Evolutionary conservation across 2,329 filamentous ascomycete genomes (phyloP).

Genomic region (Cylindrodendrum hubeiense): DNA sequence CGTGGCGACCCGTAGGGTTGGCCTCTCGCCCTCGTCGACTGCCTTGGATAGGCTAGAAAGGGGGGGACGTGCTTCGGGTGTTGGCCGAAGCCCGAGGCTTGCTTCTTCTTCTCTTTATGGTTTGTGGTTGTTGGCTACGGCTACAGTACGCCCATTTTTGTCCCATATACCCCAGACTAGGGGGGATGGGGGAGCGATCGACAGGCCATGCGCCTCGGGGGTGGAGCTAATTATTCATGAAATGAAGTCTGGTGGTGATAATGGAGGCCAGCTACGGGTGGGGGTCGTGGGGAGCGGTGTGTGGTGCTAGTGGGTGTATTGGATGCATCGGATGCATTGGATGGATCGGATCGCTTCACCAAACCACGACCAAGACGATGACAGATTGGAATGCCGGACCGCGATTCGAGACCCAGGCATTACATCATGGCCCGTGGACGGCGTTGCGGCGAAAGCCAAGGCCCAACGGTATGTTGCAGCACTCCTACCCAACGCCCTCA

Average conservation of each 20-base stretch:
- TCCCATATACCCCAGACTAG: conserved; percentile 38
- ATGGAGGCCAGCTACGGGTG: conserved; percentile 32
- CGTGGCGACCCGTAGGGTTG: conserved; percentile 12
- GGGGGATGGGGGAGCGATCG: conserved; percentile 31
- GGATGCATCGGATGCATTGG: no score
- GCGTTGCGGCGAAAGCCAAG: not conserved
- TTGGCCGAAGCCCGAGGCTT: conserved; percentile 39
- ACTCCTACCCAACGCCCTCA: not conserved
- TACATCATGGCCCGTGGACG: not conserved
- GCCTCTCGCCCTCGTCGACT: conserved; percentile 1
- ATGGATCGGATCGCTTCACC: conserved; percentile 39
- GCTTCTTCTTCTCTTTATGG: conserved; percentile 9
- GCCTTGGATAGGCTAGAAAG: conserved; percentile 4
- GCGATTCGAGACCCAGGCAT: not conserved
- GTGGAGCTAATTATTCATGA: conserved; percentile 37
- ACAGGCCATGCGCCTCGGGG: conserved; percentile 29
- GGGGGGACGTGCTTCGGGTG: conserved; percentile 33
- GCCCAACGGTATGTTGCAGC: not conserved
- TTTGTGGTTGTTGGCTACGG: conserved; percentile 10
- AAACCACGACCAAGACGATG: conserved; percentile 33
- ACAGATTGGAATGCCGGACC: not conserved
- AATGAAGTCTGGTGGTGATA: conserved; percentile 32
- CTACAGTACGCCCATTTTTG: not conserved
- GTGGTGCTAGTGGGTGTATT: conserved; percentile 29
- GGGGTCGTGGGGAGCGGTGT: conserved; percentile 46